Evolutionary conservation across 2,329 filamentous ascomycete species (phyloP).

Genomic region (Colletotrichum liriopes): DNA sequence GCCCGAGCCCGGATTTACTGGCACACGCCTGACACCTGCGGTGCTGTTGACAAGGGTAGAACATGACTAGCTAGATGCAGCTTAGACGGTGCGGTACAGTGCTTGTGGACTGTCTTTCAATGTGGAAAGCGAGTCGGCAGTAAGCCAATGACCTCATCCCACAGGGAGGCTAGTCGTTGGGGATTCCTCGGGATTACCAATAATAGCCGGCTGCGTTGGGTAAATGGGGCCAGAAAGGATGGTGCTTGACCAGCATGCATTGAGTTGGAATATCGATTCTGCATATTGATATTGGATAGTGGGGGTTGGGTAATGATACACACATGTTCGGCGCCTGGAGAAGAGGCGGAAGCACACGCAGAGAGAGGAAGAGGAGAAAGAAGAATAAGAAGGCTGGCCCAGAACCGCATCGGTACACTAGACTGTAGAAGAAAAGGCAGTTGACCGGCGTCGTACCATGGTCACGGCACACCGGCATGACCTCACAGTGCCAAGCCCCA

Average conservation of each 20-base stretch:
- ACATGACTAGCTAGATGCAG: conserved; percentile 9
- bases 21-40: background rate
- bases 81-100: conserved; percentile 8
- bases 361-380: too few species aligned
- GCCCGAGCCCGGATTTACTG: background rate
- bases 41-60: background rate
- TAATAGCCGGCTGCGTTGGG: conserved; percentile 12
- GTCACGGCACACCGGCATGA: conserved; percentile 12
- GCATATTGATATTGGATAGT: background rate
- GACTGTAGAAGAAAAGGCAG: background rate
- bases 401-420: too few species aligned
- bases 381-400: too few species aligned
- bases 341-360: background rate
- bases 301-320: too few species aligned
- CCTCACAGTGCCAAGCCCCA: conserved; percentile 8
- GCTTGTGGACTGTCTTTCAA: background rate
- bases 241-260: background rate
- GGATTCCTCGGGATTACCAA: conserved; percentile 10
- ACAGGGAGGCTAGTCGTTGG: conserved; percentile 15
- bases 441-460: background rate
- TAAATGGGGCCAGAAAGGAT: background rate
- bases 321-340: background rate
- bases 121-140: background rate
- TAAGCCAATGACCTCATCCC: conserved; percentile 22
- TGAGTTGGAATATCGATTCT: background rate